Percentiles rank a stretch among this genome's conserved stretches.
phyloP scores from a whole-genome alignment of 2,329 filamentous ascomycete species.

The Biscogniauxia mediterranea region DNA sequence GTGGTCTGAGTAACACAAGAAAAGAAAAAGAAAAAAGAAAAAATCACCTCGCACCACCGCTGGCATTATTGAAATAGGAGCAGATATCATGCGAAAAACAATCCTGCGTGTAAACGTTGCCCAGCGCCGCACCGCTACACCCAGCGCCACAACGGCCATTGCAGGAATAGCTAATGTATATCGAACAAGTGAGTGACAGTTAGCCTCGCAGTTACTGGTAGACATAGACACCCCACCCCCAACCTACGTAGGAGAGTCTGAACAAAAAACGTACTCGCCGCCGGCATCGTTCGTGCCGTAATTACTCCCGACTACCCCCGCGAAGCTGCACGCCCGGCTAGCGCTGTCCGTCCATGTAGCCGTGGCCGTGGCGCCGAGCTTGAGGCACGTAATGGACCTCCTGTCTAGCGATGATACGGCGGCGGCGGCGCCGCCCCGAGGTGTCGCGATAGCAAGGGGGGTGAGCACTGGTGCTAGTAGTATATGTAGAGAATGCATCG shows the following conservation, averaged over 20 bases:
- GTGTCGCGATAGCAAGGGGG: constrained; percentile 10
- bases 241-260: too few species aligned
- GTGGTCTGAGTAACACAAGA: too few species aligned
- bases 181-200: too few species aligned
- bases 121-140: constrained; percentile 41
- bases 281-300: constrained; percentile 42
- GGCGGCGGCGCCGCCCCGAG: constrained; percentile 4
- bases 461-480: constrained; percentile 11
- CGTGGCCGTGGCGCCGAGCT: constrained; percentile 40
- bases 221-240: too few species aligned
- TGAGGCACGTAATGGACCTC: constrained; percentile 39
- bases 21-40: too few species aligned
- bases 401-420: constrained; percentile 16
- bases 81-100: constrained; percentile 52
- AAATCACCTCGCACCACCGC: constrained; percentile 43
- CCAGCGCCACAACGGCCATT: constrained; percentile 49
- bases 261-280: constrained; percentile 40
- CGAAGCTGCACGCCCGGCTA: constrained; percentile 42
- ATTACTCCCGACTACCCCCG: constrained; percentile 46
- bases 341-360: constrained; percentile 46
- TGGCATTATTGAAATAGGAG: constrained; percentile 49
- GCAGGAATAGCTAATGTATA: constrained; percentile 42
- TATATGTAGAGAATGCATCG: not conserved
- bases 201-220: not conserved
- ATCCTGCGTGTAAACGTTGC: constrained; percentile 49